Conservation (phyloP, 805 yeast genomes). For the Kodamaea fukazawae region DNA sequence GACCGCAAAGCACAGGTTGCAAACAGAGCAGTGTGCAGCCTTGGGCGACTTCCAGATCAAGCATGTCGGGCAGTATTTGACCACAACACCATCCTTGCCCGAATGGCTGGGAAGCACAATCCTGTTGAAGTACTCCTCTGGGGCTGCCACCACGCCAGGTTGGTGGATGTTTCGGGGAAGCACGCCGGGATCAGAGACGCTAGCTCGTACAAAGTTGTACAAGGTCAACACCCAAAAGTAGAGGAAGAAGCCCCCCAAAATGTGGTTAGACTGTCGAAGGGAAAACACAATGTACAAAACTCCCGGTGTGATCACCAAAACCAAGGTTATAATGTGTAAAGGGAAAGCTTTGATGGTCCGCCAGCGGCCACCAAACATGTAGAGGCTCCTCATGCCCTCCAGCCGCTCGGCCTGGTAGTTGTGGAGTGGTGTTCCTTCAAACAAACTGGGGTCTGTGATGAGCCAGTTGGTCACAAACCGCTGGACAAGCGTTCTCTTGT, state of each 20-base stretch:
- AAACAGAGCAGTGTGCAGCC: constrained; percentile 62
- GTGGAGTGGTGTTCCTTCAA: constrained; percentile 9
- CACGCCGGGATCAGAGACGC: constrained; percentile 67
- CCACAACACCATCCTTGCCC: constrained; percentile 32
- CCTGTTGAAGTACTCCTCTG: constrained; percentile 21
- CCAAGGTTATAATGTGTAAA: constrained; percentile 34
- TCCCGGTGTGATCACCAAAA: constrained; percentile 40
- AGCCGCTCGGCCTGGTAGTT: constrained; percentile 47
- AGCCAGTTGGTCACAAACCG: constrained; percentile 24
- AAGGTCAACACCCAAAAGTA: constrained; percentile 57
- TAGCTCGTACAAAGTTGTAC: constrained; percentile 49
- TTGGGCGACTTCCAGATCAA: constrained; percentile 73
- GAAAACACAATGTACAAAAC: constrained; percentile 48
- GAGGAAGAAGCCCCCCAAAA: constrained; percentile 42
- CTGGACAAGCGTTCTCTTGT: constrained; percentile 6
- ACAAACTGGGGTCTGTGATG: constrained; percentile 21
- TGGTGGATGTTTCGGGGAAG: constrained; percentile 67
- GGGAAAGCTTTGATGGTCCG: constrained; percentile 44
- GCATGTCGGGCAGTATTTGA: constrained; percentile 56
- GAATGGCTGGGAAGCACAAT: constrained; percentile 19
- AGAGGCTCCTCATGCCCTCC: constrained; percentile 37
- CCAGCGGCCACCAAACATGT: constrained; percentile 65
- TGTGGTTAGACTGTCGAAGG: constrained; percentile 5
- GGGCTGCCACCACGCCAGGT: constrained; percentile 19
- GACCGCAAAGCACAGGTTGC: constrained; percentile 60